Conservation (phyloP, 768 basidiomycete species). For the Tylopilus cervinicoccineus region DNA sequence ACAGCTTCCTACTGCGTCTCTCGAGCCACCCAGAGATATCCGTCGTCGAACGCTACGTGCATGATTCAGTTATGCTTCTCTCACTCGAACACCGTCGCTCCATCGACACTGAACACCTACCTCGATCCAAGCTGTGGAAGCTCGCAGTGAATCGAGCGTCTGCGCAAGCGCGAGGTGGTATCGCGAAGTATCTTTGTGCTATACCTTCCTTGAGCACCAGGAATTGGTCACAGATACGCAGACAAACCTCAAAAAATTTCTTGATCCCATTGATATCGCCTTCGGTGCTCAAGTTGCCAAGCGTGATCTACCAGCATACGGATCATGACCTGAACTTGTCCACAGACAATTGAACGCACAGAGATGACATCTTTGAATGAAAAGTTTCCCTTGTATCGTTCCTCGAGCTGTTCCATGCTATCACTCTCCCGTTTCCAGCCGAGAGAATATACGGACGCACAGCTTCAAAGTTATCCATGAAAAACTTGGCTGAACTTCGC, state of each 20-base stretch:
- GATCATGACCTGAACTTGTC: neutral
- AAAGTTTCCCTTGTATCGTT: slow-evolving; percentile 70
- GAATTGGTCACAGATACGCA: neutral
- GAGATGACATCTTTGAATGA: slow-evolving; percentile 49
- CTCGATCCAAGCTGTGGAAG: slow-evolving; percentile 59
- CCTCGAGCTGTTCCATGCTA: slow-evolving; percentile 43
- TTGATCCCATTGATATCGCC: slow-evolving; percentile 60
- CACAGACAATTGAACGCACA: slow-evolving; percentile 32
- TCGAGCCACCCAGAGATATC: slow-evolving; percentile 57
- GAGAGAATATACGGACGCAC: slow-evolving; percentile 36
- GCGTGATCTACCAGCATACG: slow-evolving; percentile 29
- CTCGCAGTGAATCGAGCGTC: slow-evolving; percentile 61
- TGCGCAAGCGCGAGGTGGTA: slow-evolving; percentile 64
- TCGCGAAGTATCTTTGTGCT: slow-evolving; percentile 69
- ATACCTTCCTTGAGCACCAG: neutral
- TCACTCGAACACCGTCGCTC: neutral
- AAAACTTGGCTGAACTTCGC: slow-evolving; percentile 52
- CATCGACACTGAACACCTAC: slow-evolving; percentile 32
- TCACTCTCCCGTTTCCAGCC: neutral
- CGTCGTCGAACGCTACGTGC: slow-evolving; percentile 48
- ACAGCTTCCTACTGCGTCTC: neutral
- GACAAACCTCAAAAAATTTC: slow-evolving; percentile 71
- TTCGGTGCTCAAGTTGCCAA: slow-evolving; percentile 55
- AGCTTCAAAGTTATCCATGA: slow-evolving; percentile 63
- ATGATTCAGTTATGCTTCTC: neutral